Evolutionary conservation across 176 grass and related monocot genomes (phyloP).

Genomic region (Carex cristatella): DNA sequence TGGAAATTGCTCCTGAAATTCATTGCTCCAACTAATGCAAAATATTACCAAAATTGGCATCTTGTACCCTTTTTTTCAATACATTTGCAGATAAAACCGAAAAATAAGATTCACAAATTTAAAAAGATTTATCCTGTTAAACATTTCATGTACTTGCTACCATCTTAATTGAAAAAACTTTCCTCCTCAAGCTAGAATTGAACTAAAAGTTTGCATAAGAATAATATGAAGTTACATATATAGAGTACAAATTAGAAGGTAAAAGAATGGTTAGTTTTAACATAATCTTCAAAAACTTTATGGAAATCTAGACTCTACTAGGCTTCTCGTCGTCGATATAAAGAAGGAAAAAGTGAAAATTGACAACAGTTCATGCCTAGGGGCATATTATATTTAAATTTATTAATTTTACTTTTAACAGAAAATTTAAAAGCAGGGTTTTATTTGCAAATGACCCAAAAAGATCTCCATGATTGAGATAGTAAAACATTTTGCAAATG

Average conservation of each 20-base stretch:
- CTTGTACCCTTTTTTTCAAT: background rate
- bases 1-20: background rate
- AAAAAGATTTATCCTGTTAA: background rate
- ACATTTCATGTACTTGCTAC: background rate
- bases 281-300: background rate
- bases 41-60: background rate
- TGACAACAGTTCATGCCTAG: no score
- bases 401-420: background rate
- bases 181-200: background rate
- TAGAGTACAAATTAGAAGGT: background rate
- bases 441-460: conserved; percentile 3
- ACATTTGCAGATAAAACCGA: background rate
- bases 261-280: background rate
- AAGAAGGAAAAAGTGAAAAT: no score
- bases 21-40: background rate
- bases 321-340: no score
- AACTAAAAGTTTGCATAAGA: background rate
- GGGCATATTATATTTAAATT: no score
- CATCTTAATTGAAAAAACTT: background rate
- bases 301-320: no score
- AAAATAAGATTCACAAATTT: background rate
- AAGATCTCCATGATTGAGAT: background rate
- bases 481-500: background rate
- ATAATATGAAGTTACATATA: background rate
- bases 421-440: background rate